These are phyloP conservation scores for Auriscalpium vulgare DNA, from an alignment of 768 basidiomycete genomes.

Conservation along the genomic window DNA sequence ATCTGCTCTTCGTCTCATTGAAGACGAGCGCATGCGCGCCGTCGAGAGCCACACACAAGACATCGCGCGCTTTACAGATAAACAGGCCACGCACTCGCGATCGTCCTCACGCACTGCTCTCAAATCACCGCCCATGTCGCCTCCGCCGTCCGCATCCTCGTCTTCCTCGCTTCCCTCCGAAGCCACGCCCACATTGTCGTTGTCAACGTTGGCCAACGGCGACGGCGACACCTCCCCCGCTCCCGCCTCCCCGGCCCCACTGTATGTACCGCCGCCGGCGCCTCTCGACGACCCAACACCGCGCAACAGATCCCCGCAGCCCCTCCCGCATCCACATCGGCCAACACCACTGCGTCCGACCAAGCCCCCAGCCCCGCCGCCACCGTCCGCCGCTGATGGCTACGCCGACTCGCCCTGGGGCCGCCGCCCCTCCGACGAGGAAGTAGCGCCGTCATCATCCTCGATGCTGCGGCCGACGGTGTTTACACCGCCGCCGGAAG, in stretches of 20 bases:
- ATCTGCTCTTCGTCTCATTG: slow-evolving; percentile 55
- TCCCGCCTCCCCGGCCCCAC: slow-evolving; percentile 12
- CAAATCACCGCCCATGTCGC: background rate
- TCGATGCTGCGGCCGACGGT: background rate
- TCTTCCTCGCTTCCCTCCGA: background rate
- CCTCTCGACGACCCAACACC: slow-evolving; percentile 2
- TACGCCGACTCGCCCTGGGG: slow-evolving; percentile 11
- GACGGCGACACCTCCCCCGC: background rate
- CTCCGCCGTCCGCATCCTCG: background rate
- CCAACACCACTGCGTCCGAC: slow-evolving; percentile 5
- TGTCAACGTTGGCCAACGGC: background rate
- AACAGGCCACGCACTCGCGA: slow-evolving; percentile 1
- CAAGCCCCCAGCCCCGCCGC: slow-evolving; percentile 8
- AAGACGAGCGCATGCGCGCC: slow-evolving; percentile 33
- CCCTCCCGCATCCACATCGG: slow-evolving; percentile 11
- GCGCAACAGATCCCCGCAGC: slow-evolving; percentile 11
- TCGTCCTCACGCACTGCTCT: background rate
- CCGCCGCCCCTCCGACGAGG: background rate
- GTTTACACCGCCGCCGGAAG: slow-evolving; percentile 4
- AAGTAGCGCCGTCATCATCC: background rate
- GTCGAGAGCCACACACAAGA: background rate
- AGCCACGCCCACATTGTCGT: background rate
- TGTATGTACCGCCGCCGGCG: slow-evolving; percentile 15
- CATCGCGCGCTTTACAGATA: background rate
- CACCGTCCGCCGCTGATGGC: slow-evolving; percentile 13